Evolutionary conservation across 177 flowering plant species (phyloP).

Genomic region (Vitis hybrid): DNA sequence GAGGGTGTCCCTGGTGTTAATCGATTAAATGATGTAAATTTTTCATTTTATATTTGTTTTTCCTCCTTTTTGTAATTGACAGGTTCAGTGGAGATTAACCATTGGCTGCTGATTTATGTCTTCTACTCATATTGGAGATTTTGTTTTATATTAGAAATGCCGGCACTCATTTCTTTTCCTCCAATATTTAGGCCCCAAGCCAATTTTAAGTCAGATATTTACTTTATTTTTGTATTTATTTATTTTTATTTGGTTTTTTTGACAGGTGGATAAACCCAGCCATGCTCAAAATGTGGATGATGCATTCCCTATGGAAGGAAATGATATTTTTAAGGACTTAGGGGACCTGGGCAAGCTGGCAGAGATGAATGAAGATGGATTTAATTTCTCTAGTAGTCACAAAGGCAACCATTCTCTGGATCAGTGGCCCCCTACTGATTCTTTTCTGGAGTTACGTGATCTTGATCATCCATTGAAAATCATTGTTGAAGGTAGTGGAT

Average conservation of each 20-base stretch:
- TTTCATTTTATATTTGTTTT: no score
- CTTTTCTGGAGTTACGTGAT: constrained; percentile 38
- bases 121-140: not conserved
- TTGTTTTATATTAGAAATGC: not conserved
- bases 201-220: not conserved
- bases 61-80: no score
- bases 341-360: constrained; percentile 19
- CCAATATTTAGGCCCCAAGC: not conserved
- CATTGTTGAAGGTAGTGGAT: not conserved
- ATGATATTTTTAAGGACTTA: constrained; percentile 30
- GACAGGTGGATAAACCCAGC: constrained; percentile 10
- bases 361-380: constrained; percentile 5
- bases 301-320: constrained; percentile 6
- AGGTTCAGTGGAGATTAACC: no score
- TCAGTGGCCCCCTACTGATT: not conserved
- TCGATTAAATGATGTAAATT: no score
- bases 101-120: no score
- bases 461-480: constrained; percentile 26
- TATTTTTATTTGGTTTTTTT: constrained; percentile 1
- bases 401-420: no score
- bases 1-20: no score
- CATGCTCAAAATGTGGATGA: constrained; percentile 3
- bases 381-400: no score
- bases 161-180: not conserved
- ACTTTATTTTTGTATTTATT: not conserved